Evolutionary conservation across 495 filamentous ascomycete genomes (phyloP).

Genomic region (Penicillium egyptiacum): DNA sequence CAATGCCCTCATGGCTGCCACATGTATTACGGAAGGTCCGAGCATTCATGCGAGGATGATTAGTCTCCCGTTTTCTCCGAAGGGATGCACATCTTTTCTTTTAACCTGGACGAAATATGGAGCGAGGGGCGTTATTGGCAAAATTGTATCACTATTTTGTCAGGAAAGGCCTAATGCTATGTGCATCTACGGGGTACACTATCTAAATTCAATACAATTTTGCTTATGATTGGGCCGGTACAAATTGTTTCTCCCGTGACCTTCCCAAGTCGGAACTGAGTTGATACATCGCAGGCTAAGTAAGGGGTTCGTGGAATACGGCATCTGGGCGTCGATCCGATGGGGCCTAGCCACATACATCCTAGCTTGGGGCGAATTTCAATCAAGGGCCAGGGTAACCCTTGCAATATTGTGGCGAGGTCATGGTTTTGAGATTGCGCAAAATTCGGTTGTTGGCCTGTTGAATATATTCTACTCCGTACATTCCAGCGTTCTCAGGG

Average conservation of each 20-base stretch:
- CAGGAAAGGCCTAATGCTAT: neutral
- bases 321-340: constrained; percentile 13
- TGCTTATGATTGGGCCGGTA: neutral
- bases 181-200: neutral
- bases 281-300: constrained; percentile 16
- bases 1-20: constrained; percentile 31
- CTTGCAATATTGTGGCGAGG: neutral
- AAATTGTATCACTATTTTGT: neutral
- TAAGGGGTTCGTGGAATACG: constrained; percentile 12
- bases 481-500: constrained; percentile 10
- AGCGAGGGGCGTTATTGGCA: constrained; percentile 16
- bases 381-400: neutral
- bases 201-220: neutral
- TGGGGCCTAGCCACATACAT: neutral
- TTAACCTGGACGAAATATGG: neutral
- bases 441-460: neutral
- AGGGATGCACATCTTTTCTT: neutral
- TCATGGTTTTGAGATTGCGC: neutral
- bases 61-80: constrained; percentile 6
- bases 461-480: neutral
- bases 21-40: constrained; percentile 18
- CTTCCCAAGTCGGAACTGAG: constrained; percentile 4
- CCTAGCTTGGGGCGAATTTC: neutral
- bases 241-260: constrained; percentile 1
- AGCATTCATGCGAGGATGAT: constrained; percentile 16